phyloP scores from a whole-genome alignment of 108 stramenopile genomes.

The Conticribra guillardii region DNA sequence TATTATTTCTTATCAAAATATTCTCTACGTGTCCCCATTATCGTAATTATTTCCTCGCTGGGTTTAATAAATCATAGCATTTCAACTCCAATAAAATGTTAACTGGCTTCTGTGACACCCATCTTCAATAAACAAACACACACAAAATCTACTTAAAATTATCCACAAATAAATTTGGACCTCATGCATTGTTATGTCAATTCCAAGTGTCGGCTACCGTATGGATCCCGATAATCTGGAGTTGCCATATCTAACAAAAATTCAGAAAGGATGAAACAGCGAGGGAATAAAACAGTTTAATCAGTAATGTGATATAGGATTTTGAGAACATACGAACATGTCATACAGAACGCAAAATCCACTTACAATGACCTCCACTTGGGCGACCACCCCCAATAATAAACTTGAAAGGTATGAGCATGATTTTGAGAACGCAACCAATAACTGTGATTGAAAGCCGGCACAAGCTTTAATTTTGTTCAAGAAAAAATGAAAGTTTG shows the following conservation, averaged over 20 bases:
- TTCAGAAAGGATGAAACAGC: no score
- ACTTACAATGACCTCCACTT: conserved; percentile 46
- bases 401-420: conserved; percentile 70
- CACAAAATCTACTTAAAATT: no score
- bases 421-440: conserved; percentile 63
- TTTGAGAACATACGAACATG: neutral
- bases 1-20: no score
- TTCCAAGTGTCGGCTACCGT: conserved; percentile 50
- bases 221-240: conserved; percentile 49
- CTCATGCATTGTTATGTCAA: no score
- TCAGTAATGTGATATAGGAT: neutral
- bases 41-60: no score
- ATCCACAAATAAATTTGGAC: no score
- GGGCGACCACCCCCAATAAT: conserved; percentile 41
- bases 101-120: no score
- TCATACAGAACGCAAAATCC: neutral
- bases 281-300: neutral
- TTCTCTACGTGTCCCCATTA: no score
- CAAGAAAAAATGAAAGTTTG: conserved; percentile 9
- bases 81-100: no score
- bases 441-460: conserved; percentile 39
- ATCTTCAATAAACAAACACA: no score
- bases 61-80: no score
- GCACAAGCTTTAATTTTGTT: conserved; percentile 21
- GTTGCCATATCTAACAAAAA: conserved; percentile 44